Base-by-base conservation (phyloP, 352 stramenopile genomes). In the Phytophthora palmivora region DNA sequence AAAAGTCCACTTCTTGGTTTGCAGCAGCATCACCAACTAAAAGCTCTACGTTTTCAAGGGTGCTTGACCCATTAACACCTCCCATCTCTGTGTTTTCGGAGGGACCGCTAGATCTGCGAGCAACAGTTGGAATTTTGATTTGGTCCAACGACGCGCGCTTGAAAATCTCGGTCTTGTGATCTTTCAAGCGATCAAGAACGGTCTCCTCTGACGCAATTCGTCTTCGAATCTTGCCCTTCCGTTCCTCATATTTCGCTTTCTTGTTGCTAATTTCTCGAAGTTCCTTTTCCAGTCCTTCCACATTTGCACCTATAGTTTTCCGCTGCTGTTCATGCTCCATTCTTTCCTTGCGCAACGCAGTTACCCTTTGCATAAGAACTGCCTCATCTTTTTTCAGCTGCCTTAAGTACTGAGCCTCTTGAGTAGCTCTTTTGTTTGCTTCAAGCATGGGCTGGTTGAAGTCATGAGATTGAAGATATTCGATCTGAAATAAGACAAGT, bases 111-210 rank as follows among this genome's bases (percentile, higher is more conserved):
- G 34, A 63, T 42, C 16, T 70, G 51, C 18, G 81, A 37, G 43
- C 51, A 50, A 93, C 54, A 45, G 36, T 65, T 16, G 95, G 96
- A 6, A 99, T 48, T 38, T 91, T 88, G 1, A 99, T 87, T 78
- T 99, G 94, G 52, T 99, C 97, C 24, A 99, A 74, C 22, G 91
- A 88, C 7, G 96, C 95, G 30, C 96, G 96, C 61, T 98, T 97
- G 11, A 99, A 79, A 47, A 98, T 97, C 66, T 98, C 96, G 15
- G 92, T 81, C 30, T 98, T 94, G 66, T 97, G 93, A 51, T 98
- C 94, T 52, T 95, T 97, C 16, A 99, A 63, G 2, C 84, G 81
- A 39, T 98, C 95, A 7, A 99, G 70, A 8, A 89, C 79, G 15
- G 88, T 92, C 55, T 99, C 97, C 63, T 98, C 87, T 0, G 76